Percentiles rank a stretch among this genome's conserved stretches.
Conservation (phyloP, 2,329 filamentous ascomycete species). For the Alternaria dauci region DNA sequence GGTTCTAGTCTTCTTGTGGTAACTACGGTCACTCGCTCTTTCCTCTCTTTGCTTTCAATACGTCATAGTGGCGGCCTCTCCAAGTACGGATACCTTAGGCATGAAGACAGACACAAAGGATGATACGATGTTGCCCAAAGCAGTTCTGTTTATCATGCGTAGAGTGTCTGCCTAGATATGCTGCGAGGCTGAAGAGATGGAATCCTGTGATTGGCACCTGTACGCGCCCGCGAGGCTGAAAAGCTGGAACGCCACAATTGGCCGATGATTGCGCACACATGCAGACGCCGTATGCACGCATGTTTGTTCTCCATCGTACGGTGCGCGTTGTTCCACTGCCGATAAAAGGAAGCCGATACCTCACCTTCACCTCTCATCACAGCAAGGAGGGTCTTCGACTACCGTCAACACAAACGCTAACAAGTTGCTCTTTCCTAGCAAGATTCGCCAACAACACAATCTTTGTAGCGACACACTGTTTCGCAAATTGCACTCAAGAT, state of each 20-base stretch:
- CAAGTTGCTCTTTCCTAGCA: not conserved
- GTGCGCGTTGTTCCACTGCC: not conserved
- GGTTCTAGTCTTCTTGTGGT: not conserved
- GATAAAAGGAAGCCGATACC: not conserved
- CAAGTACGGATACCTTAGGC: not conserved
- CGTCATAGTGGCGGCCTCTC: not conserved
- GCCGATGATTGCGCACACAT: not conserved
- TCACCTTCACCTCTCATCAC: conserved; percentile 6
- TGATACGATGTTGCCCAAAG: not conserved
- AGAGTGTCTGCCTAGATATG: not conserved
- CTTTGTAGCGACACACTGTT: not conserved
- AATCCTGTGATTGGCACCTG: not conserved
- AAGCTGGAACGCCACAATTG: not conserved
- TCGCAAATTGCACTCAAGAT: not conserved
- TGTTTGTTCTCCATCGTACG: not conserved
- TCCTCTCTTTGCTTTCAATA: not conserved
- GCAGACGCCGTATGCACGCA: not conserved
- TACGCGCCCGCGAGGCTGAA: not conserved
- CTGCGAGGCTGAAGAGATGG: not conserved
- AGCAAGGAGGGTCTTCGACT: not conserved
- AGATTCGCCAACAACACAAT: not conserved
- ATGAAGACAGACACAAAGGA: not conserved
- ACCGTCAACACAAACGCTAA: not conserved
- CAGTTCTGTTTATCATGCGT: not conserved
- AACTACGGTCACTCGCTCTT: not conserved